Evolutionary conservation across 176 grass and related monocot genomes (phyloP), one percentile per base, ranked within the genome.

Genomic region (Pontederia crassipes): DNA sequence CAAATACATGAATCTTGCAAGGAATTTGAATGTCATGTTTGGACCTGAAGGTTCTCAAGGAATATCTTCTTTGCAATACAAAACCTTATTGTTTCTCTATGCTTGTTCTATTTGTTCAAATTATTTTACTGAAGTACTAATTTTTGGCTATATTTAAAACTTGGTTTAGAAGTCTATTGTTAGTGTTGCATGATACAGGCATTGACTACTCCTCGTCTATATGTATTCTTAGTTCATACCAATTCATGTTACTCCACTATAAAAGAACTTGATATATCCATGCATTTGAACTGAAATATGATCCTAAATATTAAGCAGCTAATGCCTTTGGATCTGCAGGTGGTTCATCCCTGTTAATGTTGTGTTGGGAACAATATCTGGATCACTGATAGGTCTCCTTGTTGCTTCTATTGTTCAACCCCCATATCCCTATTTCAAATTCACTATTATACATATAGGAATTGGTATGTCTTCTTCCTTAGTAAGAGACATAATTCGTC

Each of bases 331-430:
- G 74, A 29, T 78, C 68, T 75, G 58, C 81, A 98, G 94, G 94
- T 98, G 94, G 94, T 98, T 77, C 83, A 93, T 98, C 83, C 94
- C 94, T 69, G 84, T 89, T 71, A 98, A 98, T 81, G 78, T 98
- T 67, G 74, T 98, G 69, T 61, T 98, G 47, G 82, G 66, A 13
- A 69, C 85, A 11, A 72, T 89, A 53, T 81, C 74, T 26, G 94
- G 94, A 20, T 98, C 94, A 45, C 80, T 98, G 72, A 85, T 98
- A 54, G 94, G 94, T 11, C 83, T 86, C 80, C 73, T 98, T 58
- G 94, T 98, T 53, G 94, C 94, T 12, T 83, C 61, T 58, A 79
- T 98, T 82, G 82, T 98, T 72, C 77, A 72, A 59, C 94, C 94
- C 46, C 94, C 94, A 58, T 73, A 93, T 75, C 94, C 94, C 3